Evolutionary conservation across 495 filamentous ascomycete genomes (phyloP).

Genomic region (Annulohypoxylon moriforme): DNA sequence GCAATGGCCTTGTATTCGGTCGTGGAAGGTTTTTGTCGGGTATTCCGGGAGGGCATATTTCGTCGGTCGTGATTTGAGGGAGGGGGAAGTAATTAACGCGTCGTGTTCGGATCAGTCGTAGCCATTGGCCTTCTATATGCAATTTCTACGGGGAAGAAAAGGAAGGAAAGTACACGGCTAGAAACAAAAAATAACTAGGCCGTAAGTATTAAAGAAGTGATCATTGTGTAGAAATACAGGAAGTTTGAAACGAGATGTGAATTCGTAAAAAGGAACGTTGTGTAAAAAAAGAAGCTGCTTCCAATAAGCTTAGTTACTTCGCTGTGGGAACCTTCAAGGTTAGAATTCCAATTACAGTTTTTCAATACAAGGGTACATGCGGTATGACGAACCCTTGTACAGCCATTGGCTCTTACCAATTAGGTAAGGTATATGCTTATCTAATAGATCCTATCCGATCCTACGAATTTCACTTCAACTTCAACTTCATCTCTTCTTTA

Average conservation of each 20-base stretch:
- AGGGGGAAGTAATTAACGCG: slow-evolving; percentile 27
- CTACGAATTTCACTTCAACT: neutral
- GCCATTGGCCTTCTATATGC: slow-evolving; percentile 43
- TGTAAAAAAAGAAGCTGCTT: slow-evolving; percentile 9
- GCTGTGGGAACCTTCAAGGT: slow-evolving; percentile 20
- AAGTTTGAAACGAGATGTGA: slow-evolving; percentile 10
- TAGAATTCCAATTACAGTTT: neutral
- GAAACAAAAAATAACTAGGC: slow-evolving; percentile 23
- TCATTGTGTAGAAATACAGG: slow-evolving; percentile 4
- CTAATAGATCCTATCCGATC: neutral
- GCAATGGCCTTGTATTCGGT: slow-evolving; percentile 57
- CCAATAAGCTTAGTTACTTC: neutral
- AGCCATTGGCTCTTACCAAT: neutral
- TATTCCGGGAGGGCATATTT: slow-evolving; percentile 41
- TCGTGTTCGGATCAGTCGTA: slow-evolving; percentile 23
- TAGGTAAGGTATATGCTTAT: slow-evolving; percentile 1
- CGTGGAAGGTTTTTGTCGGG: slow-evolving; percentile 41
- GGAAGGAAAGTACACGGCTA: slow-evolving; percentile 24
- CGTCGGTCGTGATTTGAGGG: slow-evolving; percentile 7
- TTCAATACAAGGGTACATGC: neutral
- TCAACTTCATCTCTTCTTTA: neutral
- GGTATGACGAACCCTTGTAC: slow-evolving; percentile 21
- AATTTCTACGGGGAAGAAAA: slow-evolving; percentile 12
- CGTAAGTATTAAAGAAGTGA: slow-evolving; percentile 11
- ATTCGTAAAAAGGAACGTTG: slow-evolving; percentile 17